Percentiles rank a stretch among this genome's conserved stretches.
Conservation (phyloP, 2,329 filamentous ascomycete species). For the Ophiostoma quercus region DNA sequence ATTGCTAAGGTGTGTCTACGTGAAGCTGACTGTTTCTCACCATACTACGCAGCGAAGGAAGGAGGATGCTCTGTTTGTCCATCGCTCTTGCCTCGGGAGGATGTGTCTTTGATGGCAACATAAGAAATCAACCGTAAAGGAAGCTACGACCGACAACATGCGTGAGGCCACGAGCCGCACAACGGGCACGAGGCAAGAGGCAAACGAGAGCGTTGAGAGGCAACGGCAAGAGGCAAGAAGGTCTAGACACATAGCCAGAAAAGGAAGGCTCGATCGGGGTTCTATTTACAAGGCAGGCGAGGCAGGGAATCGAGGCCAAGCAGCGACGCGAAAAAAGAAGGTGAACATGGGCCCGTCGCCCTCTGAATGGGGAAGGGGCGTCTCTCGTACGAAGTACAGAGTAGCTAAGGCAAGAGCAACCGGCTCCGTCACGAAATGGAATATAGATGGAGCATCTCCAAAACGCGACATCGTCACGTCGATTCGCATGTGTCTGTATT, state of each 20-base stretch:
- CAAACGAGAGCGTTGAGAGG: background rate
- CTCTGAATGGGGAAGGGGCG: background rate
- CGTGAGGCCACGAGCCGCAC: background rate
- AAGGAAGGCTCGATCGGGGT: background rate
- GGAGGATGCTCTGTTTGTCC: background rate
- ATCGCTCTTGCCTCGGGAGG: background rate
- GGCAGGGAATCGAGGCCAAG: background rate
- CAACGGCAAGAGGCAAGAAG: background rate
- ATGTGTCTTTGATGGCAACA: background rate
- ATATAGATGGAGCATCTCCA: background rate
- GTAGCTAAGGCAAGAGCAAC: constrained; percentile 1
- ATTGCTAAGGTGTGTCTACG: background rate
- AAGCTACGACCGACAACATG: background rate
- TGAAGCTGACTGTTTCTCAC: background rate
- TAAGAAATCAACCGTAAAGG: background rate
- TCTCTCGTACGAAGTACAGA: background rate
- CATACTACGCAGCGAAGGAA: background rate
- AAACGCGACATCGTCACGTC: background rate
- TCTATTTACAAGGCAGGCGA: background rate
- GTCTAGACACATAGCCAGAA: background rate
- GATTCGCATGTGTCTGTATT: background rate
- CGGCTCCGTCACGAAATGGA: constrained; percentile 6
- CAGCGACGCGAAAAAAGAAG: constrained; percentile 1
- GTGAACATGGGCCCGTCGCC: background rate
- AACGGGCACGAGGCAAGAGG: background rate